These are phyloP conservation scores for Sporodiniella umbellata DNA, from an alignment of 371 early-diverging fungal species.

Conservation along the genomic window DNA sequence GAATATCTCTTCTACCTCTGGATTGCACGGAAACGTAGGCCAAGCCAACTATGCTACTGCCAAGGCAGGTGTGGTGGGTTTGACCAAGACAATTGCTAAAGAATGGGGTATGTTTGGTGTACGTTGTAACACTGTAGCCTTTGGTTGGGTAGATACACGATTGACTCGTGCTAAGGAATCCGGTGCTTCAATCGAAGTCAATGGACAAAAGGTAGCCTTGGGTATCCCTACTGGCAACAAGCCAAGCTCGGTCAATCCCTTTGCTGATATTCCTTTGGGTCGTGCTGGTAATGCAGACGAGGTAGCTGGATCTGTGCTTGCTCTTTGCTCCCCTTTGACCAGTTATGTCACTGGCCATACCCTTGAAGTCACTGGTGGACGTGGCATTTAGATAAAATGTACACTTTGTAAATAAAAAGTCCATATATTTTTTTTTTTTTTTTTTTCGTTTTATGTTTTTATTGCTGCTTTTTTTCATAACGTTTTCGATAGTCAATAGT, in stretches of 20 bases:
- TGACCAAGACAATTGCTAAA: constrained; percentile 63
- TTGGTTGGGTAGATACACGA: constrained; percentile 68
- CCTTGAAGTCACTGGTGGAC: constrained; percentile 69
- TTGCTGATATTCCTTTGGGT: constrained; percentile 60
- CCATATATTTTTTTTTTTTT: too few species aligned
- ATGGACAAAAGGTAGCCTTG: constrained; percentile 65
- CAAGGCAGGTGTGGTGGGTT: constrained; percentile 55
- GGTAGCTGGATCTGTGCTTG: constrained; percentile 62
- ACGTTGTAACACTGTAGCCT: constrained; percentile 65
- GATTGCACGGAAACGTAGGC: constrained; percentile 68
- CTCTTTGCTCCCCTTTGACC: constrained; percentile 63
- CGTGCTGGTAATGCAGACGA: constrained; percentile 66
- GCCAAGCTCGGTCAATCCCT: constrained; percentile 39
- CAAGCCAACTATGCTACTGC: constrained; percentile 62
- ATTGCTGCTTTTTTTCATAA: too few species aligned
- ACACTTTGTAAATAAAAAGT: too few species aligned
- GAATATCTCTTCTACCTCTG: constrained; percentile 67
- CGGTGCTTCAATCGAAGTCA: constrained; percentile 61
- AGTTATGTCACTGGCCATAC: constrained; percentile 64
- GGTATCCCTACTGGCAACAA: constrained; percentile 64
- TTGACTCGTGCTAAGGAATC: constrained; percentile 69
- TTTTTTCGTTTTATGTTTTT: too few species aligned
- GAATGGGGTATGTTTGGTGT: constrained; percentile 64
- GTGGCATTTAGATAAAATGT: constrained; percentile 51
- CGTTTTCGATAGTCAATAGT: too few species aligned